Percentiles rank a stretch among this genome's conserved stretches.
phyloP scores from a whole-genome alignment of 192 early-diverging fungal species.

The Coemansia furcata region DNA sequence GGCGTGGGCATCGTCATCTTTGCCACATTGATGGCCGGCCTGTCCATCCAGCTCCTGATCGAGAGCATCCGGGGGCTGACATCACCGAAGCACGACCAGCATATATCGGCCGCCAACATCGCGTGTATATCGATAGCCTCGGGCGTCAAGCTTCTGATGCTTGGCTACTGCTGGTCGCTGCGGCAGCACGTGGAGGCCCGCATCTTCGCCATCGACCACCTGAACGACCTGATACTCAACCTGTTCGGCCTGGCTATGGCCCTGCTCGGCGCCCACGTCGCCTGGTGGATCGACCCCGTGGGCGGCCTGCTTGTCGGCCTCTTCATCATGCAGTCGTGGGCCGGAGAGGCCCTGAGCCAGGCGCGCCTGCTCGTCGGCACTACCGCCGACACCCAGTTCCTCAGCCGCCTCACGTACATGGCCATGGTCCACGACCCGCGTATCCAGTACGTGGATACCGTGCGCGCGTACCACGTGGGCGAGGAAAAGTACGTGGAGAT shows the following conservation, averaged over 20 bases:
- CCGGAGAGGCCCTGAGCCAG: slow-evolving; percentile 59
- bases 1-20: slow-evolving; percentile 72
- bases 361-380: slow-evolving; percentile 70
- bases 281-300: slow-evolving; percentile 65
- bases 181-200: slow-evolving; percentile 47
- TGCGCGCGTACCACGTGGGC: slow-evolving; percentile 80
- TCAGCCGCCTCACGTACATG: slow-evolving; percentile 81
- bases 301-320: slow-evolving; percentile 63
- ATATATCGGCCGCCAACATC: slow-evolving; percentile 48
- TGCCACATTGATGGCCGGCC: slow-evolving; percentile 62
- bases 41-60: slow-evolving; percentile 67
- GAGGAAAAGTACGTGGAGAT: slow-evolving; percentile 85
- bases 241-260: slow-evolving; percentile 62
- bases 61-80: slow-evolving; percentile 62
- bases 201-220: slow-evolving; percentile 63
- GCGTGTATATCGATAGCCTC: slow-evolving; percentile 54
- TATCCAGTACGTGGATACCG: slow-evolving; percentile 64
- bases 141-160: slow-evolving; percentile 56
- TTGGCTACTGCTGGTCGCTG: slow-evolving; percentile 58
- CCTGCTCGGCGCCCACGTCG: slow-evolving; percentile 56
- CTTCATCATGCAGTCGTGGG: slow-evolving; percentile 65
- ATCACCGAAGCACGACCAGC: slow-evolving; percentile 39
- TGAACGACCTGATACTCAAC: slow-evolving; percentile 69
- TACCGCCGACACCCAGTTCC: slow-evolving; percentile 70
- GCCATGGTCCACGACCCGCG: slow-evolving; percentile 65